Base-by-base conservation (phyloP, 331 rosid genomes). In the Telfairia occidentalis region DNA sequence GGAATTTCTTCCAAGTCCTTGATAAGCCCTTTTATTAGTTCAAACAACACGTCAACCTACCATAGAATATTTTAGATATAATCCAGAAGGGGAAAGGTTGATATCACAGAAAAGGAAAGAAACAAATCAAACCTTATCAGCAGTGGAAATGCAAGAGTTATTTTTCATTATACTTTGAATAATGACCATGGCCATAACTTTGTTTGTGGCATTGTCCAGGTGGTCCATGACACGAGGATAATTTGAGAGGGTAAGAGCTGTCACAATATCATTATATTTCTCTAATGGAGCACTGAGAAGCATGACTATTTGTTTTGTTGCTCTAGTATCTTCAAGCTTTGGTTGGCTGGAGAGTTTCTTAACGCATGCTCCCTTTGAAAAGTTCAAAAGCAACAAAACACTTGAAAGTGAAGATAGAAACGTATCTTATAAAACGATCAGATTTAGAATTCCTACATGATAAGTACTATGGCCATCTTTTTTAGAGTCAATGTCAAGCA, bases 191-290 rank as follows among this genome's bases (percentile, higher is more conserved):
- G 88, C 88, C 88, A 85, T 85, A 76, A 82, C 81, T 77, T 85
- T 85, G 77, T 85, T 82, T 37, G 88, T 85, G 60, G 80, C 84
- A 80, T 77, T 78, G 72, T 85, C 83, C 77, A 85, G 86, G 77
- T 80, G 76, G 24, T 82, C 86, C 88, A 85, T 85, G 49, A 85
- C 84, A 53, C 81, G 84, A 40, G 88, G 88, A 80, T 85, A 85
- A 75, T 85, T 85, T 52, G 86, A 80, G 65, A 85, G 88, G 34
- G 84, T 82, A 43, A 85, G 83, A 16, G 88, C 86, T 23, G 88
- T 85, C 67, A 85, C 86, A 59, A 83, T 82, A 77, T 82, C 88
- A 64, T 78, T 81, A 66, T 82, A 85, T 58, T 85, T 85, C 50
- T 85, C 88, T 71, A 85, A 75, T 4, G 88, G 88, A 55, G 84